phyloP scores from a whole-genome alignment of 345 rosid genomes.

The Citrus inodora region DNA sequence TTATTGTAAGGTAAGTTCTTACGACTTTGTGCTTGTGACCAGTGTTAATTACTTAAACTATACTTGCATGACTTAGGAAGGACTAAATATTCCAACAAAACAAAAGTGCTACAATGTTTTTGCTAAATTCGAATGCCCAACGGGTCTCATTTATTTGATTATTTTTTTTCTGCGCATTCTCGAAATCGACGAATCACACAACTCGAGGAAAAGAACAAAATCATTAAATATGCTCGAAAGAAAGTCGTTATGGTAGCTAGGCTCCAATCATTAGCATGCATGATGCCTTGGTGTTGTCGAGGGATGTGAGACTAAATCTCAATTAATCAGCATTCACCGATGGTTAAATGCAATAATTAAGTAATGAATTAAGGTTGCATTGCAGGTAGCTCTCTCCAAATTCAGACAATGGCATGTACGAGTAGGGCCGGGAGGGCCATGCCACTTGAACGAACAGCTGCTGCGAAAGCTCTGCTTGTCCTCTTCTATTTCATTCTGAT shows the following conservation, averaged over 20 bases:
- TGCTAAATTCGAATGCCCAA: too few relatives aligned
- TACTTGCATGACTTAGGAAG: too few relatives aligned
- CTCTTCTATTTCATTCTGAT: background rate
- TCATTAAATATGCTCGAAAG: background rate
- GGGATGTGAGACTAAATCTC: too few relatives aligned
- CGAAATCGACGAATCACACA: background rate
- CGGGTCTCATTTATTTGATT: too few relatives aligned
- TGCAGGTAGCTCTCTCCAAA: background rate
- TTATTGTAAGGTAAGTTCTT: too few relatives aligned
- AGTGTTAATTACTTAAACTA: too few relatives aligned
- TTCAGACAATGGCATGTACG: background rate
- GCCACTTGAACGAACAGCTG: background rate
- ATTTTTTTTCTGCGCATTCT: background rate
- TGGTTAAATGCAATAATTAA: too few relatives aligned
- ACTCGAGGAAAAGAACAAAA: background rate
- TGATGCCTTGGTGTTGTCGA: background rate
- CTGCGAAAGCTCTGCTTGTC: background rate
- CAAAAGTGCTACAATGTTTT: too few relatives aligned
- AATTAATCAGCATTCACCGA: background rate
- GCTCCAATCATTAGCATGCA: constrained; percentile 8
- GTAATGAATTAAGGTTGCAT: too few relatives aligned
- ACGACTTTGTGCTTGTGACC: too few relatives aligned
- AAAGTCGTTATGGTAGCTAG: background rate
- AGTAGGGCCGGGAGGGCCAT: background rate
- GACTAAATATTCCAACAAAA: too few relatives aligned